Percentiles rank a stretch among this genome's conserved stretches.
Evolutionary conservation across 306 rosid species (phyloP).

Genomic region (Sicyos edulis): DNA sequence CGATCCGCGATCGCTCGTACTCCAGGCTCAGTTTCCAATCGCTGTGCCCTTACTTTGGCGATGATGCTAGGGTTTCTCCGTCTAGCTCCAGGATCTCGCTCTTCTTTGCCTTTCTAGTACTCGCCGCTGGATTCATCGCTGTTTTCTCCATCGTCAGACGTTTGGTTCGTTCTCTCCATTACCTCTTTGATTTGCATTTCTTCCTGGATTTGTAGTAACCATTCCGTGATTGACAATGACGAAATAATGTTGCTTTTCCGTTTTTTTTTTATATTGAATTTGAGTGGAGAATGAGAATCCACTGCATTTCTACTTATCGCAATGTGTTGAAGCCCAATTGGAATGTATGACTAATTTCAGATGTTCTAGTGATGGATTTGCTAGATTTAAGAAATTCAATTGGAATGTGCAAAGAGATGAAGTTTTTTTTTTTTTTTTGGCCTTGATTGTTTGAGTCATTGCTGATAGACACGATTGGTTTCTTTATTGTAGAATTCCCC

Average conservation of each 20-base stretch:
- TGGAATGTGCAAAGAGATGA: too few relatives aligned
- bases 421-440: not conserved
- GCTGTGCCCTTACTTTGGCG: slow-evolving; percentile 43
- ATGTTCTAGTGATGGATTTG: too few relatives aligned
- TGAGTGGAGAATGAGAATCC: not conserved
- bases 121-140: slow-evolving; percentile 40
- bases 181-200: not conserved
- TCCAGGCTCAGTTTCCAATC: slow-evolving; percentile 41
- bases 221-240: slow-evolving; percentile 12
- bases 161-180: slow-evolving; percentile 41
- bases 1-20: slow-evolving; percentile 69
- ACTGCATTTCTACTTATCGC: not conserved
- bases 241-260: not conserved
- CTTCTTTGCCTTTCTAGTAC: slow-evolving; percentile 33
- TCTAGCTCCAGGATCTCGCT: slow-evolving; percentile 68
- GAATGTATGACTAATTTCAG: too few relatives aligned
- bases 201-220: not conserved
- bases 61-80: slow-evolving; percentile 73
- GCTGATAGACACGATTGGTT: not conserved
- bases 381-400: too few relatives aligned
- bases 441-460: not conserved
- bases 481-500: slow-evolving; percentile 65
- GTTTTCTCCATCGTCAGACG: slow-evolving; percentile 49
- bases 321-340: not conserved
- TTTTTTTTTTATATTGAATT: not conserved